A percentile compares a stretch with the other conserved stretches of the same genome.
phyloP scores from a whole-genome alignment of 805 yeast species.

The Metschnikowia arizonensis region DNA sequence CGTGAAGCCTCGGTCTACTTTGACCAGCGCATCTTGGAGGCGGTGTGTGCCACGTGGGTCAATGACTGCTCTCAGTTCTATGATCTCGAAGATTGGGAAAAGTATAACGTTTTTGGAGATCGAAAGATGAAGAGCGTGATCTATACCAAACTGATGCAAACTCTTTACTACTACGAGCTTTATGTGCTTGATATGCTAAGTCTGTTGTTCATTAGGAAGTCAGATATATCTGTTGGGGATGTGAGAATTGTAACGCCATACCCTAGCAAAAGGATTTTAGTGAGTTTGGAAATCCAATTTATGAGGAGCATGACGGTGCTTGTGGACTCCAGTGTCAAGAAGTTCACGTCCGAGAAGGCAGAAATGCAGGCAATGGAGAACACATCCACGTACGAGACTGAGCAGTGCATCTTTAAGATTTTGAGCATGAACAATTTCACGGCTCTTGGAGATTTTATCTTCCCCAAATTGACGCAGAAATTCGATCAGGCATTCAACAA shows the following conservation, averaged over 20 bases:
- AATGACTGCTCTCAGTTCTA: constrained; percentile 43
- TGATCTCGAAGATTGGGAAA: constrained; percentile 42
- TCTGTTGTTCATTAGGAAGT: constrained; percentile 22
- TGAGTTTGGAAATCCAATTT: constrained; percentile 42
- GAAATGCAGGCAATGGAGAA: constrained; percentile 11
- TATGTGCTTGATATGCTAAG: constrained; percentile 32
- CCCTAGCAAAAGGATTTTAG: constrained; percentile 39
- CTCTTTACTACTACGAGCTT: constrained; percentile 34
- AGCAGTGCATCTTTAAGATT: constrained; percentile 32
- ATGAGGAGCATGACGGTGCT: constrained; percentile 41
- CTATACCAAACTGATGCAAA: constrained; percentile 33
- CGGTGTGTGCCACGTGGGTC: constrained; percentile 41
- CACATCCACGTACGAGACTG: constrained; percentile 16
- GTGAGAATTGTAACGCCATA: constrained; percentile 33
- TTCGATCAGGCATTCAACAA: constrained; percentile 36
- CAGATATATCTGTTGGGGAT: constrained; percentile 15
- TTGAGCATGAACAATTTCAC: constrained; percentile 44
- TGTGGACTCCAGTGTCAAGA: constrained; percentile 40
- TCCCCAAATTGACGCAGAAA: constrained; percentile 29
- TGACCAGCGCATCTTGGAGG: constrained; percentile 39
- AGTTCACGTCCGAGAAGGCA: constrained; percentile 23
- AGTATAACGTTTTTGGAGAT: constrained; percentile 16
- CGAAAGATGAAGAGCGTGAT: constrained; percentile 20
- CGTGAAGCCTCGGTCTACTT: constrained; percentile 29
- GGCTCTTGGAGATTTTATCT: constrained; percentile 27